Evolutionary conservation across 768 basidiomycete genomes (phyloP).

Genomic region (Paxillus rubicundulus): DNA sequence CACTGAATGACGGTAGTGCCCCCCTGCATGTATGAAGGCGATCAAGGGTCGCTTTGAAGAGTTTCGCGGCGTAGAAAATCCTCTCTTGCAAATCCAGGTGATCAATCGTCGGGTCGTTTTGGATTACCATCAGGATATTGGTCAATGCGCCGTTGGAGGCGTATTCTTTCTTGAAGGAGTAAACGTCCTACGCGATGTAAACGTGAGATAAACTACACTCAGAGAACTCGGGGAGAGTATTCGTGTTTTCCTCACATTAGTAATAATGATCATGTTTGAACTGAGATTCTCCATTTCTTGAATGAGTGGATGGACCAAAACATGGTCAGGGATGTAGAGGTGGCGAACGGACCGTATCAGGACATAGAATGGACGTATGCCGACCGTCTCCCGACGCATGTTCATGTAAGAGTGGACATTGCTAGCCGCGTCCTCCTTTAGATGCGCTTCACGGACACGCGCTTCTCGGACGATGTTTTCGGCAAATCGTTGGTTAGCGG

Average conservation of each 20-base stretch:
- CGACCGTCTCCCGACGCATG: slow-evolving; percentile 28
- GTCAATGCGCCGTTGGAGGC: slow-evolving; percentile 27
- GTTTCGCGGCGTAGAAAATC: slow-evolving; percentile 16
- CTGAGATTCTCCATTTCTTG: slow-evolving; percentile 26
- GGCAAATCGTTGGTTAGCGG: slow-evolving; percentile 18
- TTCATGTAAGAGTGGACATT: slow-evolving; percentile 27
- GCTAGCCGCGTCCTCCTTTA: slow-evolving; percentile 8
- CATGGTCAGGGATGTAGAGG: slow-evolving; percentile 22
- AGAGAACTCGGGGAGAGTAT: background rate
- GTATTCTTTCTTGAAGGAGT: slow-evolving; percentile 31
- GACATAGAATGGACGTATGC: slow-evolving; percentile 27
- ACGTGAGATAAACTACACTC: background rate
- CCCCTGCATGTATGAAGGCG: slow-evolving; percentile 23
- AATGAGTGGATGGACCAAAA: slow-evolving; percentile 20
- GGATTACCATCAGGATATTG: slow-evolving; percentile 27
- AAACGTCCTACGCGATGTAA: slow-evolving; percentile 19
- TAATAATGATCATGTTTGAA: slow-evolving; percentile 26
- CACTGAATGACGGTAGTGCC: slow-evolving; percentile 15
- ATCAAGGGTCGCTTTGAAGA: slow-evolving; percentile 20
- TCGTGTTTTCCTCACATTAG: slow-evolving; percentile 15
- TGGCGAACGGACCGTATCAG: slow-evolving; percentile 27
- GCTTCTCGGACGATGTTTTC: slow-evolving; percentile 24
- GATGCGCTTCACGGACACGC: slow-evolving; percentile 23
- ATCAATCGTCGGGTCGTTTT: slow-evolving; percentile 19
- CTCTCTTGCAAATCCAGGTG: slow-evolving; percentile 26